phyloP scores from a whole-genome alignment of 2,329 filamentous ascomycete genomes.

The Fusarium hainanense region DNA sequence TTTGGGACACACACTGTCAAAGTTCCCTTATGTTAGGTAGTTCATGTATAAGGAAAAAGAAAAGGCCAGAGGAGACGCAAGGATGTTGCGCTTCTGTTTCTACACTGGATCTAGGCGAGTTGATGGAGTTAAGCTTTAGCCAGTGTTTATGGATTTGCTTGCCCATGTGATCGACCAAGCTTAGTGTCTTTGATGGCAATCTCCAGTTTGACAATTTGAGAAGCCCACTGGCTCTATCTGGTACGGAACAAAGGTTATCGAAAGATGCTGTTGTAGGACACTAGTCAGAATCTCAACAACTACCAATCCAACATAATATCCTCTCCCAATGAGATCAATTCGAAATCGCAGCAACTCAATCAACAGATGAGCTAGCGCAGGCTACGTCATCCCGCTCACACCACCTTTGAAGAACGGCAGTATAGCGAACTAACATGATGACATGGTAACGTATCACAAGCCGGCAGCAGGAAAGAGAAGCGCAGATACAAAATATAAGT shows the following conservation, averaged over 20 bases:
- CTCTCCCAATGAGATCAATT: background rate
- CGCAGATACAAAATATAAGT: background rate
- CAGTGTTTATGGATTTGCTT: background rate
- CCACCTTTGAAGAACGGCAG: background rate
- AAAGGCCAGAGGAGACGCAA: background rate
- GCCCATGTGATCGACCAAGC: background rate
- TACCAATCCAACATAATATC: background rate
- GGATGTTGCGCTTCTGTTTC: background rate
- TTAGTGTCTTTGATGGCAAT: background rate
- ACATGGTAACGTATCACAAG: constrained; percentile 23
- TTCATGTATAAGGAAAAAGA: background rate
- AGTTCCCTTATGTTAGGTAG: background rate
- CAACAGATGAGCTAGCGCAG: constrained; percentile 10
- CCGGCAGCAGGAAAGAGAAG: background rate
- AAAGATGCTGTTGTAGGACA: background rate
- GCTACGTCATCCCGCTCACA: constrained; percentile 31
- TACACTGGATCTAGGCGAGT: background rate
- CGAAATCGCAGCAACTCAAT: background rate
- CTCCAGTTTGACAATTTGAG: background rate
- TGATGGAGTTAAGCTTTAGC: background rate
- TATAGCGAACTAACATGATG: background rate
- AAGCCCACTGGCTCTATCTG: background rate
- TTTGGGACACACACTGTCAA: background rate
- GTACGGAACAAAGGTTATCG: background rate
- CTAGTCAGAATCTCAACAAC: background rate